Evolutionary conservation across 2,329 filamentous ascomycete species (phyloP), one percentile per base, ranked within the genome.

Genomic region (Fusarium decemcellulare): DNA sequence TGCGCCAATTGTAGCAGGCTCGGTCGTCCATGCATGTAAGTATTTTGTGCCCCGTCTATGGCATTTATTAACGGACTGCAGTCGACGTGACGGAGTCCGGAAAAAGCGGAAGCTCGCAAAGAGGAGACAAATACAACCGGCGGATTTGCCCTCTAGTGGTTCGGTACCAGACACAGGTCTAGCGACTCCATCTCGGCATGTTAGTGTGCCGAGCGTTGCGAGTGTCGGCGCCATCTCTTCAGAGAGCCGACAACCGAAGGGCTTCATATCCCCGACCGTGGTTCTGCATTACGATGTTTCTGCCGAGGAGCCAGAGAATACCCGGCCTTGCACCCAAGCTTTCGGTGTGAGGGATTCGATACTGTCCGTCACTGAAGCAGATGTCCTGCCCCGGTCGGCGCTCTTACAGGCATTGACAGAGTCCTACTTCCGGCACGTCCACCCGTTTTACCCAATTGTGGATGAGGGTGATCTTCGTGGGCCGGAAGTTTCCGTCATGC

Each of bases 1-100:
- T 59, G 59, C 14, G 47, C 15, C n/a, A 58, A 62, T n/a, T 62
- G 59, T 37, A 53, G 46, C 11, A 53, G 59, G 8, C 36, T 47
- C 14, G 52, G 46, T 16, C 39, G 39, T 15, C 42, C 18, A 15
- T 62, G 53, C 59, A 36, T 62, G 59, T 62, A 18, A 62, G 15
- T 14, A 9, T 10, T 30, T 14, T 11, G 11, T 9, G 42, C 16
- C 55, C 30, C 47, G 6, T 23, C 7, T 18, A 42, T 30, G 16
- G 9, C 29, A 29, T 14, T 6, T 18, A 5, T 23, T 23, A 23
- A 23, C 5, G 27, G 15, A 10, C 52, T 61, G 15, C 12, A 62
- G 54, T 27, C 59, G 59, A 2, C 54, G 59, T 15, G 30, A 62
- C 52, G 59, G 59, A 3, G 47, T 59, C 15, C 59, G 59, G 15